A percentile compares a stretch with the other conserved stretches of the same genome.
Evolutionary conservation across 1,284 basidiomycete species (phyloP).

Genomic region (Tranzscheliella williamsii): DNA sequence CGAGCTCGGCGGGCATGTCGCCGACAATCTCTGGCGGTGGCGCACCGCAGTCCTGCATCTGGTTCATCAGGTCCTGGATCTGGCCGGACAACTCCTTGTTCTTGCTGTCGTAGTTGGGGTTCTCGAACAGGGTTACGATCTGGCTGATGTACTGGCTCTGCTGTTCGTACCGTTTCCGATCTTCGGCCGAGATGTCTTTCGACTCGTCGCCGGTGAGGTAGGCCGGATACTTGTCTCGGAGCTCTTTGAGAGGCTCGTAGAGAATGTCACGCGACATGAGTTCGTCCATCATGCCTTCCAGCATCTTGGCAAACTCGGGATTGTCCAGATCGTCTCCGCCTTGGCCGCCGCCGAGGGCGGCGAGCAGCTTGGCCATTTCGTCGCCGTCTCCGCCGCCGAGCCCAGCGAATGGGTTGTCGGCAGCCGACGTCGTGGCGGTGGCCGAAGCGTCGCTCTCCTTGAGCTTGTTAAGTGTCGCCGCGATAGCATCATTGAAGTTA

Average conservation of each 20-base stretch:
- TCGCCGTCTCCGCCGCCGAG: constrained; percentile 62
- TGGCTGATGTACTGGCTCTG: constrained; percentile 71
- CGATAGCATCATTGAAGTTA: constrained; percentile 76
- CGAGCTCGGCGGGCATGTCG: constrained; percentile 73
- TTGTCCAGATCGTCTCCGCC: constrained; percentile 54
- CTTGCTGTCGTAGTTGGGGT: constrained; percentile 66
- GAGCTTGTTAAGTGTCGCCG: constrained; percentile 78
- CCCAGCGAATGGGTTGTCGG: constrained; percentile 62
- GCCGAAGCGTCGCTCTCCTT: constrained; percentile 70
- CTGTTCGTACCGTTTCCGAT: constrained; percentile 71
- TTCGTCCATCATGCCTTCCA: constrained; percentile 90
- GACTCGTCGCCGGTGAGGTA: constrained; percentile 69
- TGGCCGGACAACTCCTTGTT: constrained; percentile 66
- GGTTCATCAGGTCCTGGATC: constrained; percentile 74
- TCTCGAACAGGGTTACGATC: constrained; percentile 77
- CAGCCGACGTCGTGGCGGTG: constrained; percentile 35
- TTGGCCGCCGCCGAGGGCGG: constrained; percentile 59
- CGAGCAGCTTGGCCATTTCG: constrained; percentile 58
- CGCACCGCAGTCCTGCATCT: constrained; percentile 84
- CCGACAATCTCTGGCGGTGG: constrained; percentile 91
- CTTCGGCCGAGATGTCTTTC: constrained; percentile 66
- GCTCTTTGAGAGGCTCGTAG: constrained; percentile 87
- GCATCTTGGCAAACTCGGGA: constrained; percentile 69
- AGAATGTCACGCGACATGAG: constrained; percentile 91
- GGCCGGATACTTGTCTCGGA: constrained; percentile 83